Percentiles rank a stretch among this genome's conserved stretches.
Evolutionary conservation across 371 early-diverging fungal species (phyloP).

Genomic region (Gilbertella persicaria): DNA sequence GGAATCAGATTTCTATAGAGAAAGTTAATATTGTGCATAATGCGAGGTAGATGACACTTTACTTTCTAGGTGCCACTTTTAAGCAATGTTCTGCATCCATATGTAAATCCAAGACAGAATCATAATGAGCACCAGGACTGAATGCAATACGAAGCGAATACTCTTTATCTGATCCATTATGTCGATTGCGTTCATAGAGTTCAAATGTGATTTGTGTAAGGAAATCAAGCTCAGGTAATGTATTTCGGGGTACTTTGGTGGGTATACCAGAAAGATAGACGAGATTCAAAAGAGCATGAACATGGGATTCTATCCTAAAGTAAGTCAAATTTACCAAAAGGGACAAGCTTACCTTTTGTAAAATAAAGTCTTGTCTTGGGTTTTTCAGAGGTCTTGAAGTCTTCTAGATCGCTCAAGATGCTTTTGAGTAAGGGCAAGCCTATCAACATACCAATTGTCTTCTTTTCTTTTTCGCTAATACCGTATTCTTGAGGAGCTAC

Average conservation of each 20-base stretch:
- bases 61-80: conserved; percentile 77
- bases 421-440: conserved; percentile 74
- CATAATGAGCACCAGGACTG: conserved; percentile 91
- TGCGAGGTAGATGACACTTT: conserved; percentile 12
- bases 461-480: conserved; percentile 79
- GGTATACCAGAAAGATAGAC: conserved; percentile 85
- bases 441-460: conserved; percentile 81
- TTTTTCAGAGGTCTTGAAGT: conserved; percentile 49
- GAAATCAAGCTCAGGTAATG: conserved; percentile 89
- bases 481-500: conserved; percentile 95
- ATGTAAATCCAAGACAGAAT: conserved; percentile 85
- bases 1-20: conserved; percentile 41
- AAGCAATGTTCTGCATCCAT: conserved; percentile 89
- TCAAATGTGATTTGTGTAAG: conserved; percentile 97
- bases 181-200: conserved; percentile 87
- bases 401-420: conserved; percentile 77
- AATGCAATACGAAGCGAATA: conserved; percentile 91
- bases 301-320: conserved; percentile 89
- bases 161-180: conserved; percentile 57
- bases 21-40: background rate
- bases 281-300: conserved; percentile 88
- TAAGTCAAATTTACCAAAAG: no score
- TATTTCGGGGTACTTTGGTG: conserved; percentile 61
- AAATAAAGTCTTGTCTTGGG: conserved; percentile 89
- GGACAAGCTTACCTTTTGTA: conserved; percentile 89